These are phyloP conservation scores for Aspergillus bombycis DNA, from an alignment of 2,329 filamentous ascomycete species.

Conservation along the genomic window DNA sequence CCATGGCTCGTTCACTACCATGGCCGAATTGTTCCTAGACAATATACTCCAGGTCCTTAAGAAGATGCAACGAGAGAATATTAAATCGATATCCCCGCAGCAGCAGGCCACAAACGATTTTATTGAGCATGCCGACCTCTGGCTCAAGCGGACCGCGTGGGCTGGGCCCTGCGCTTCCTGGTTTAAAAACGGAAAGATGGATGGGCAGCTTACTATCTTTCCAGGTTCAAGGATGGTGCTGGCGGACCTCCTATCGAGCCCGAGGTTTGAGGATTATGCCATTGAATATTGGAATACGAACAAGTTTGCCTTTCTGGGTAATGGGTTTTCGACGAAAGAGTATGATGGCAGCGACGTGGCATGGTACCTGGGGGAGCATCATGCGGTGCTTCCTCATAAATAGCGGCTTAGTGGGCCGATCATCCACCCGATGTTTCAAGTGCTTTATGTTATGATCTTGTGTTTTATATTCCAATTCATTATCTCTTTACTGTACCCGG, in stretches of 20 bases:
- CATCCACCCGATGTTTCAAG: too few species aligned
- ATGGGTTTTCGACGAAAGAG: neutral
- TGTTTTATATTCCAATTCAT: too few species aligned
- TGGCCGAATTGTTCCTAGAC: too few species aligned
- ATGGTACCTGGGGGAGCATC: neutral
- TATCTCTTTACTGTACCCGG: too few species aligned
- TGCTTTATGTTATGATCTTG: too few species aligned
- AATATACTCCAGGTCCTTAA: too few species aligned
- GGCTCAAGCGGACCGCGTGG: slow-evolving; percentile 38
- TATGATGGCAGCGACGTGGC: neutral
- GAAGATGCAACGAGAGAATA: neutral
- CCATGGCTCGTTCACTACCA: too few species aligned
- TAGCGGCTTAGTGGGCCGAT: too few species aligned
- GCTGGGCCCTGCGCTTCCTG: slow-evolving; percentile 37
- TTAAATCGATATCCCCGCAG: neutral
- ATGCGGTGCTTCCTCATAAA: too few species aligned
- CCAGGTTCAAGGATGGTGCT: neutral
- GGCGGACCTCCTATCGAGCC: neutral
- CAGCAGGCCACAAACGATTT: slow-evolving; percentile 38
- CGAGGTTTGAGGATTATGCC: slow-evolving; percentile 10
- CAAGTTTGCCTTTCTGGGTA: slow-evolving; percentile 9
- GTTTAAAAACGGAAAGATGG: slow-evolving; percentile 32
- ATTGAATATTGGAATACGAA: slow-evolving; percentile 6
- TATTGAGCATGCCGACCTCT: slow-evolving; percentile 36
- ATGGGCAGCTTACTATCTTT: neutral